Percentiles rank a stretch among this genome's conserved stretches.
These are phyloP conservation scores for Sporothrix protearum DNA, from an alignment of 2,329 filamentous ascomycete genomes.

Conservation along the genomic window DNA sequence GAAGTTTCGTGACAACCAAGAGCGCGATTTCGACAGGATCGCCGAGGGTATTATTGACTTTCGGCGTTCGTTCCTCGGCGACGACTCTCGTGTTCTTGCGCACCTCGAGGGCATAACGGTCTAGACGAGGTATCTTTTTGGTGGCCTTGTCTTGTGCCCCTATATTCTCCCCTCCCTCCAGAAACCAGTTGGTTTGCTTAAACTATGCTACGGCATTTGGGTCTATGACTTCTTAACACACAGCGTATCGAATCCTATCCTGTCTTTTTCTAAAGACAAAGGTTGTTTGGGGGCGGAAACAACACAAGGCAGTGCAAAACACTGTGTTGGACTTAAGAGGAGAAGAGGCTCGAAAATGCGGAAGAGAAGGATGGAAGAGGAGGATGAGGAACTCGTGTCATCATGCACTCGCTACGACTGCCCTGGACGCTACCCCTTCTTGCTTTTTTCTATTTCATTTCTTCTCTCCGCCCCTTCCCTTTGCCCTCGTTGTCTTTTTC, in stretches of 20 bases:
- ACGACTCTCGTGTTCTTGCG: slow-evolving; percentile 58
- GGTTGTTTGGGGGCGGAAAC: not conserved
- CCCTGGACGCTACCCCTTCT: not conserved
- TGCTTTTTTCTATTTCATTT: not conserved
- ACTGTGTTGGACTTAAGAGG: not conserved
- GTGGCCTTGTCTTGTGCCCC: not conserved
- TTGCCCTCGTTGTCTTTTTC: not conserved
- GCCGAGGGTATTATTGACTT: slow-evolving; percentile 65
- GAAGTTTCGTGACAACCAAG: slow-evolving; percentile 55
- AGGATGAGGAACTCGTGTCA: slow-evolving; percentile 3
- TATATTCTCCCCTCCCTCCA: not conserved
- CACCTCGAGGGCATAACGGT: slow-evolving; percentile 39
- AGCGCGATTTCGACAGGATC: slow-evolving; percentile 64
- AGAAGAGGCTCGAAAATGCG: not conserved
- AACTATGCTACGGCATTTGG: not conserved
- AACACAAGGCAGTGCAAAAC: not conserved
- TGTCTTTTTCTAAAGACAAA: too few species aligned
- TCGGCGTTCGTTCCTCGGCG: slow-evolving; percentile 60
- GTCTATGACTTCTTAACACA: slow-evolving; percentile 2
- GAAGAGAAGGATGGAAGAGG: not conserved
- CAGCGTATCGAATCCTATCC: not conserved
- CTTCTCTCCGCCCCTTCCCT: not conserved
- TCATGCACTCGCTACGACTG: not conserved
- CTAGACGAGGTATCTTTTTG: not conserved
- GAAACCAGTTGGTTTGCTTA: not conserved